Conservation (phyloP, 2,329 filamentous ascomycete genomes). For the Trichoderma sp. region DNA sequence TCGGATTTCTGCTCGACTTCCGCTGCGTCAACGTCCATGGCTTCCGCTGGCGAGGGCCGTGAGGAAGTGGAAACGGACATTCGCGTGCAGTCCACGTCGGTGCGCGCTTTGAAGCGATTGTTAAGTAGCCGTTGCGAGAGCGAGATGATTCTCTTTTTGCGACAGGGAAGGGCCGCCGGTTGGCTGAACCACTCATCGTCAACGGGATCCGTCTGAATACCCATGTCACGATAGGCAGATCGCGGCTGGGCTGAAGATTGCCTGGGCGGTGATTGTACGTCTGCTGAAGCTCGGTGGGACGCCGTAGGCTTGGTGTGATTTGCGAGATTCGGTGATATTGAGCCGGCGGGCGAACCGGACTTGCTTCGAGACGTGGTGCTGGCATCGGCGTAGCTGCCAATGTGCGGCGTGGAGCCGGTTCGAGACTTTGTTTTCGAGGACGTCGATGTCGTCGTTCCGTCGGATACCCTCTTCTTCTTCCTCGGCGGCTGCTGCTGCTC, state of each 20-base stretch:
- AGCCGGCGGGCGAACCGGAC: conserved; percentile 54
- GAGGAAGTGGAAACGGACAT: conserved; percentile 29
- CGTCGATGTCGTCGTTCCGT: conserved; percentile 47
- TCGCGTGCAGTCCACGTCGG: conserved; percentile 44
- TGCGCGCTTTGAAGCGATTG: conserved; percentile 48
- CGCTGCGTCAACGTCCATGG: conserved; percentile 48
- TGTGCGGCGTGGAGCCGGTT: conserved; percentile 42
- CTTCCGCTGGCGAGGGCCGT: conserved; percentile 37
- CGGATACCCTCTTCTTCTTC: conserved; percentile 66
- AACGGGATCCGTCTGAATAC: conserved; percentile 59
- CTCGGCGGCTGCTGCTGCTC: conserved; percentile 55
- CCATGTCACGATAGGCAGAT: conserved; percentile 53
- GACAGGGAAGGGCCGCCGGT: conserved; percentile 40
- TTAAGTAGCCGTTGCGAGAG: conserved; percentile 57
- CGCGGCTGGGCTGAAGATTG: conserved; percentile 45
- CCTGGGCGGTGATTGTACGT: conserved; percentile 37
- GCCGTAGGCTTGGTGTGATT: conserved; percentile 36
- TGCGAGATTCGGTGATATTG: conserved; percentile 43
- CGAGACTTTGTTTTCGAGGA: conserved; percentile 47
- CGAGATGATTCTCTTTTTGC: conserved; percentile 54
- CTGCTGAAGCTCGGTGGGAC: conserved; percentile 37
- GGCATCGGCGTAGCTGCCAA: conserved; percentile 54
- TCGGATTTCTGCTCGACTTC: conserved; percentile 37
- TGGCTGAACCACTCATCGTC: conserved; percentile 57
- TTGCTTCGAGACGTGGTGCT: conserved; percentile 58